Percentiles rank a stretch among this genome's conserved stretches.
These are phyloP conservation scores for Chrysoporthe puriensis DNA, from an alignment of 2,329 filamentous ascomycete genomes.

Conservation along the genomic window DNA sequence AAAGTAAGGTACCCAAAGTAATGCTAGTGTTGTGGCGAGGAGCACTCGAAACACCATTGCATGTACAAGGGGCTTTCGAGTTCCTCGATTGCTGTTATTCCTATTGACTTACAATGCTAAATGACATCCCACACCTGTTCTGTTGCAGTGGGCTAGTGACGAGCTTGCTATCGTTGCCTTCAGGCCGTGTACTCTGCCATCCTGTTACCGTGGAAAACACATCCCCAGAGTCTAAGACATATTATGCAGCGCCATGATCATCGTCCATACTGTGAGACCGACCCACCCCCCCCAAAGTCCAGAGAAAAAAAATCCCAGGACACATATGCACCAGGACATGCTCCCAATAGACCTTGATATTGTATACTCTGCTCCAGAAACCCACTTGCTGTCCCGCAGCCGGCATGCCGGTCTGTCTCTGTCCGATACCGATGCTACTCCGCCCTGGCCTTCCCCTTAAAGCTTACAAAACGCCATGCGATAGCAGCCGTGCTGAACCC, in stretches of 20 bases:
- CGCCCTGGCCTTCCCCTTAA: background rate
- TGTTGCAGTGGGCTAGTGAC: background rate
- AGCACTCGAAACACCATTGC: no score
- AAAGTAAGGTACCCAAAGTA: no score
- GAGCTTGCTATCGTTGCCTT: no score
- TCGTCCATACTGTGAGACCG: background rate
- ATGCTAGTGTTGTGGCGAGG: no score
- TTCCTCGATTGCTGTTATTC: background rate
- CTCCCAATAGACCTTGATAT: background rate
- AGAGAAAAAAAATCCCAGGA: background rate
- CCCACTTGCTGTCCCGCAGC: background rate
- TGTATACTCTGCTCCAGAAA: background rate
- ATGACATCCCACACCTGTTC: background rate
- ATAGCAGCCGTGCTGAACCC: conserved; percentile 22
- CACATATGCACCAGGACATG: background rate
- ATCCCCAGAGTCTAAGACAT: background rate
- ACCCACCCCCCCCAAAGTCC: background rate
- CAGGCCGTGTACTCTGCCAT: background rate
- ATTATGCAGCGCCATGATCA: background rate
- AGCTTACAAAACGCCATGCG: conserved; percentile 24
- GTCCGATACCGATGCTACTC: background rate
- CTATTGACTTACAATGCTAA: background rate
- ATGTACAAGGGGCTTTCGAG: background rate
- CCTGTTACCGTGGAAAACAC: background rate
- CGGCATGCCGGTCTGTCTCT: background rate